Evolutionary conservation across 1,284 basidiomycete species (phyloP), one percentile per base, ranked within the genome.

Genomic region (Cutaneotrichosporon curvatum): DNA sequence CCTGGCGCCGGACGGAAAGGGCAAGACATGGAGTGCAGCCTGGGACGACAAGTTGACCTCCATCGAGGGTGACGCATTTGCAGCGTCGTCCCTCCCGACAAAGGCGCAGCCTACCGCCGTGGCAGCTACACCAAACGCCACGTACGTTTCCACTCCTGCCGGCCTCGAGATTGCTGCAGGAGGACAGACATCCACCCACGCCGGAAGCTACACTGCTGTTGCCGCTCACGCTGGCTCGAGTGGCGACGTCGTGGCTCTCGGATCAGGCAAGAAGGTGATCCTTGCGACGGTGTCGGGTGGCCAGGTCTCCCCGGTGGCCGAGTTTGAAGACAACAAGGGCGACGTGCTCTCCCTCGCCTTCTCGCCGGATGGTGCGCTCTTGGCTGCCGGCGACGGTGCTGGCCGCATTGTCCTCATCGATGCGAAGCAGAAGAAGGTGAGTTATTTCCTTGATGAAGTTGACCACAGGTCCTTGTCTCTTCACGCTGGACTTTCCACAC

Each of bases 401-500:
- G 69, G 70, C 14, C 51, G 70, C 16, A 65, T 71, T 43, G 57
- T 72, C 41, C 57, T 72, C 37, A 61, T 72, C 70, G 82, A 90
- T 58, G 78, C 82, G 10, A 73, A 76, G 40, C 78, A 81, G 59
- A 78, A 79, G 57, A 80, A 81, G 75, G 81, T 82, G 48, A 22
- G 67, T 40, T 7, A n/a, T 19, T 21, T 8, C 20, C n/a, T 32
- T 25, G 14, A 20, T 20, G 19, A 25, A 10, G 37, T 20, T 30
- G 3, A 9, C 43, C 41, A 2, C 55, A 83, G 79, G 60, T 78
- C 45, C 71, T 84, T 41, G 86, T 84, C 25, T 75, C 79, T 8
- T 75, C 79, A 4, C 81, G 82, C 45, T 97, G 94, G 94, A 81
- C 87, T 4, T 84, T 85, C 76, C 94, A 98, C 72, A 79, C 82